Evolutionary conservation across 345 rosid species (phyloP), one percentile per base, ranked within the genome.

Genomic region (Euphorbia pulcherrima): DNA sequence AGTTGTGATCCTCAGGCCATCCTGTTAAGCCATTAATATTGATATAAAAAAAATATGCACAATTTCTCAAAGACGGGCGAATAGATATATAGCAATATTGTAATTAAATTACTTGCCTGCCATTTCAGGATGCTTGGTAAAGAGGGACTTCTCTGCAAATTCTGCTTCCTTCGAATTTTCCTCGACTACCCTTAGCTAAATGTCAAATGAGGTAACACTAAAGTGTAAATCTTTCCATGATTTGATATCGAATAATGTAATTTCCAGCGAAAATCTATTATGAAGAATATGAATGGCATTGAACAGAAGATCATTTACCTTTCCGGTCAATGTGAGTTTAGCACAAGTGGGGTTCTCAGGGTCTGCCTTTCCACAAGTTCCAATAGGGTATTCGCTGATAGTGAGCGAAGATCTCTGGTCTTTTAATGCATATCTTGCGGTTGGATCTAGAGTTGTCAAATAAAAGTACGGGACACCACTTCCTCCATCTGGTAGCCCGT

Each of bases 371-470:
- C 90, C 90, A 77, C 98, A 93, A 57, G 99, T 93, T 79, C 95
- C 97, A 56, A 93, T 20, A 26, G 97, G 90, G 70, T 86, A 84
- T 84, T 93, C 98, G 18, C 98, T 93, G 52, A 84, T 46, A 6
- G 99, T 61, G 44, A 90, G 74, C 2, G 98, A 93, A 71, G 98
- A 85, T 68, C 94, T 85, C 48, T 71, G 65, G 74, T 93, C 98
- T 69, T 73, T 73, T 52, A 87, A 53, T 5, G 97, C 98, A 77
- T 93, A 83, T 68, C 82, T 79, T 1, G 98, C 92, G 9, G 98
- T 94, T 74, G 96, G 97, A 85, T 94, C 99, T 66, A 94, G 99
- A 41, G 85, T 71, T 28, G 97, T 94, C 81, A 94, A 83, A 85
- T 94, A 94, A 74, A 94, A 94, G 78, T 88, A 94, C 0, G 97